Percentiles rank a stretch among this genome's conserved stretches.
Conservation (phyloP, 371 early-diverging fungal species). For the Rhizomucor pusillus region DNA sequence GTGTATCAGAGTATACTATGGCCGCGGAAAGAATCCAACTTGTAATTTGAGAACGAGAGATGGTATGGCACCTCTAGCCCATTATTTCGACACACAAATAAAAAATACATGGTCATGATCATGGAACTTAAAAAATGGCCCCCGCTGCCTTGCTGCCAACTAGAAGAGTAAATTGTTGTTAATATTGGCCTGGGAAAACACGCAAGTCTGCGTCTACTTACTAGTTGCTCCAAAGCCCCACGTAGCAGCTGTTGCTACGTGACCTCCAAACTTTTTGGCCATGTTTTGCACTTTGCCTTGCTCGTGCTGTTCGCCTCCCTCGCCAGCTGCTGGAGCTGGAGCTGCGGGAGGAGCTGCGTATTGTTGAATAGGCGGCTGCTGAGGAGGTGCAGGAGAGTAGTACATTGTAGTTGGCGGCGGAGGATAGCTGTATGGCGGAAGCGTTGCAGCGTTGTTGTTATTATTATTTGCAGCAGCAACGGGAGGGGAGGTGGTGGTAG, state of each 20-base stretch:
- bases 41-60: not conserved
- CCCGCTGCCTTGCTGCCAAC: constrained; percentile 40
- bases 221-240: constrained; percentile 49
- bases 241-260: constrained; percentile 40
- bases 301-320: constrained; percentile 17
- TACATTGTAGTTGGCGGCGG: constrained; percentile 47
- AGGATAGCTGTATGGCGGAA: constrained; percentile 41
- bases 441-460: constrained; percentile 1
- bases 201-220: constrained; percentile 17
- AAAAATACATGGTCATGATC: too few species aligned
- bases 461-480: not conserved
- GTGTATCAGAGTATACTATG: not conserved
- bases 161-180: constrained; percentile 9
- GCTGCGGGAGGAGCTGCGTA: constrained; percentile 20
- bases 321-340: constrained; percentile 4
- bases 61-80: not conserved
- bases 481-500: constrained; percentile 5
- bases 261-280: constrained; percentile 41
- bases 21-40: not conserved
- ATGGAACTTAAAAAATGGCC: too few species aligned
- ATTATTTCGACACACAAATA: too few species aligned
- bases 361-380: constrained; percentile 14
- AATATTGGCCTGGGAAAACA: not conserved
- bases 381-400: constrained; percentile 20
- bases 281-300: constrained; percentile 30